A percentile compares a stretch with the other conserved stretches of the same genome.
Conservation (phyloP, 306 rosid species). For the Corylus avellana region DNA sequence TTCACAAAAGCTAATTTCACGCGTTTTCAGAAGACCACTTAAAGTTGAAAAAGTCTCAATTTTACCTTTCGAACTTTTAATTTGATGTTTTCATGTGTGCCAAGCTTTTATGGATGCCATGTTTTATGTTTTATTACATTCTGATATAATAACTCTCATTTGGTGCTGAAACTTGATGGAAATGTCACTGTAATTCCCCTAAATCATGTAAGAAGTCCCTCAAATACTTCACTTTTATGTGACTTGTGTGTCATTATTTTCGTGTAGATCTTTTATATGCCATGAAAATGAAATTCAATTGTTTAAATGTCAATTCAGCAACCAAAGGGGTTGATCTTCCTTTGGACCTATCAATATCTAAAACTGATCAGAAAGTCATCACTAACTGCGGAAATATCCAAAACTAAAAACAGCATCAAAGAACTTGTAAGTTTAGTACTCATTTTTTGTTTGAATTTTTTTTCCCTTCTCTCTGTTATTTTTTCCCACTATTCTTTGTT, state of each 20-base stretch:
- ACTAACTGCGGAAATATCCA: conserved; percentile 46
- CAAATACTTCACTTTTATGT: background rate
- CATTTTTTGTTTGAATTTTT: conserved; percentile 8
- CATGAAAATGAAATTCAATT: conserved; percentile 15
- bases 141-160: conserved; percentile 29
- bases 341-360: conserved; percentile 49
- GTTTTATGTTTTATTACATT: background rate
- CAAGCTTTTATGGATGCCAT: too few species aligned
- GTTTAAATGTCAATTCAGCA: conserved; percentile 33
- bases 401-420: conserved; percentile 50
- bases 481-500: conserved; percentile 34
- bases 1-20: too few species aligned
- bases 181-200: conserved; percentile 26
- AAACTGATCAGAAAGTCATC: conserved; percentile 57
- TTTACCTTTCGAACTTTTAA: too few species aligned
- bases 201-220: conserved; percentile 52
- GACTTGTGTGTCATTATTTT: background rate
- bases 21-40: too few species aligned
- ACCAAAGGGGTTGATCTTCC: conserved; percentile 57
- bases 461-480: conserved; percentile 19
- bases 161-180: conserved; percentile 61
- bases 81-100: background rate
- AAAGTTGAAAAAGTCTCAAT: too few species aligned
- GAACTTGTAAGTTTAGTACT: conserved; percentile 56
- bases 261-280: background rate